Conservation (phyloP, 352 stramenopile genomes). For the Discostella stelligera region DNA sequence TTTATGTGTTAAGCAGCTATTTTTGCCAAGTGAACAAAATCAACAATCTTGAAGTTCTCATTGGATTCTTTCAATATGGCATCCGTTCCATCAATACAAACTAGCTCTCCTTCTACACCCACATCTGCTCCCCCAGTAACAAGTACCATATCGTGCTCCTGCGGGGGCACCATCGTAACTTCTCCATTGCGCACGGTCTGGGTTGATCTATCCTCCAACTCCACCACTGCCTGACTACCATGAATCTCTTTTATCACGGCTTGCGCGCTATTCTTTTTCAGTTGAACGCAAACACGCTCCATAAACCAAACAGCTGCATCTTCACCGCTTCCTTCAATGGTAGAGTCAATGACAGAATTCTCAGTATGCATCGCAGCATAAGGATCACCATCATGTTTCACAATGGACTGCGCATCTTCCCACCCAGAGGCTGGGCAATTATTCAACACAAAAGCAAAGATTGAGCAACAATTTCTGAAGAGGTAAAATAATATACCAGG, state of each 20-base stretch:
- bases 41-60: conserved; percentile 85
- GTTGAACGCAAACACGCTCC: conserved; percentile 79
- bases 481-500: neutral
- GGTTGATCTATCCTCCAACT: conserved; percentile 72
- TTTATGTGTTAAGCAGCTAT: conserved; percentile 34
- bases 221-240: conserved; percentile 66
- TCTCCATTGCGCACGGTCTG: conserved; percentile 62
- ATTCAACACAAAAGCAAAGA: neutral
- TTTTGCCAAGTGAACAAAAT: conserved; percentile 82
- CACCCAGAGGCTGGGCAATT: conserved; percentile 32
- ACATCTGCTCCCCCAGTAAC: conserved; percentile 80
- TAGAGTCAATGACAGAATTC: conserved; percentile 32
- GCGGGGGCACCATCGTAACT: conserved; percentile 70
- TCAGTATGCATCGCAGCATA: conserved; percentile 35
- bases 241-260: conserved; percentile 82
- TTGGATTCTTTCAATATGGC: conserved; percentile 83
- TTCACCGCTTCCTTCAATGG: conserved; percentile 54
- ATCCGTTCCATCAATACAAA: conserved; percentile 84
- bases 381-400: conserved; percentile 48
- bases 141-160: conserved; percentile 82
- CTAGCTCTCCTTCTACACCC: conserved; percentile 79
- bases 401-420: conserved; percentile 28
- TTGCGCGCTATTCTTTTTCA: conserved; percentile 58
- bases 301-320: conserved; percentile 83
- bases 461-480: conserved; percentile 5